Base-by-base conservation (phyloP, 2,329 filamentous ascomycete genomes). In the Cercospora zeina region DNA sequence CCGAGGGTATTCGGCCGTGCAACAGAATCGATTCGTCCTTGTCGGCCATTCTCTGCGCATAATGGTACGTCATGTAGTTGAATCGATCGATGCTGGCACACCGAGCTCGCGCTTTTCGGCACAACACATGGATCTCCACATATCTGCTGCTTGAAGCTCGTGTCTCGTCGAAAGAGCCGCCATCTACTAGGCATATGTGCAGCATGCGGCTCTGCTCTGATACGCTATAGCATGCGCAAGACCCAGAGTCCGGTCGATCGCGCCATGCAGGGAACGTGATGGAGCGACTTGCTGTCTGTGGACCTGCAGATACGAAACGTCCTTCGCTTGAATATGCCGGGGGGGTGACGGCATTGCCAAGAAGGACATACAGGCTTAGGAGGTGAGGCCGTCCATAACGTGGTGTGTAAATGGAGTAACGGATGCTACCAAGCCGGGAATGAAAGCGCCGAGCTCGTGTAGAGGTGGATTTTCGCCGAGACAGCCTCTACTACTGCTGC, bases 401-500 rank as follows among this genome's bases (percentile, higher is more conserved):
- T 51, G 27, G 19, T 16, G 27, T 33, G 27, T 51, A 16, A 16
- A 51, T 51, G 49, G 27, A 33, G n/a, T 33, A 34, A 21, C 16
- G 19, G 49, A 51, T 51, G 49, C 16, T 33, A 27, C 49, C 49
- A 51, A 51, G 49, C 8, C 49, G 33, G 49, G 31, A 34, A 27
- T 51, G 49, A 51, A 51, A 51, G 27, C 49, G 27, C 49, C 49
- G 49, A 34, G 49, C 49, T 51, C 33, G 49, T 34, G 49, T 34
- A 19, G 14, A 16, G 27, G 42, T 19, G 27, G 49, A 33, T 31
- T 31, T 51, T 51, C 27, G 31, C 27, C 49, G 31, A 51, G 27
- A 51, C 27, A 16, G 49, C 24, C 19, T 19, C 21, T 9, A 14
- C 42, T 19, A 19, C 21, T 47, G 16, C 42, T 47, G 16, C 21